Base-by-base conservation (phyloP, 1,284 basidiomycete species). In the Pyrrhoderma noxium region DNA sequence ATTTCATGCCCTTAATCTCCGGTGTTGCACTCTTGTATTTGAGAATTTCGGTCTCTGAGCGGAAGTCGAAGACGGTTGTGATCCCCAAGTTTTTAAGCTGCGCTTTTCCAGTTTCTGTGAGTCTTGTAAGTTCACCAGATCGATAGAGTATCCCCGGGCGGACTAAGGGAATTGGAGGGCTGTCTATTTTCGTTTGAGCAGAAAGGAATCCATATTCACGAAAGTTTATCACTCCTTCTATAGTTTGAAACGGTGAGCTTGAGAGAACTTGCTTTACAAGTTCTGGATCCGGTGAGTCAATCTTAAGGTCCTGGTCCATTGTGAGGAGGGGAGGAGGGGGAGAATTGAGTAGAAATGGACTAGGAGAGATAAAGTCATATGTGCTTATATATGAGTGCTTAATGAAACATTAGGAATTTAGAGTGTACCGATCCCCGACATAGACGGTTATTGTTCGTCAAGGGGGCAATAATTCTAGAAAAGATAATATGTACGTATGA, bases 211-310 rank as follows among this genome's bases (percentile, higher is more conserved):
- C 69, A 21, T 71, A 57, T 18, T 65, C 62, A 22, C 72, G 67
- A 31, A 70, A 57, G 58, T 74, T 74, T 53, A 70, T 62, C 16
- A 71, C 58, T 9, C 71, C 71, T 34, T 72, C 66, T 18, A 74
- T 60, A 19, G 55, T 14, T 21, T 72, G 59, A 54, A 75, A 76
- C 8, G 73, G 72, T 7, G 68, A 67, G 1, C 59, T 57, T 14
- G 47, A 41, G 13, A 54, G 52, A 5, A 19, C 45, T 31, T 44
- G 35, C 31, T 49, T 27, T 14, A 47, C 44, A 27, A 46, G 42
- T 34, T 41, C 43, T 11, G 42, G 21, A 38, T 54, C 48, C 19
- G 46, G 52, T 3, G 36, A 8, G 0, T 46, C 35, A 18, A 44
- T 2, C 25, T 38, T 49, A 2, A 22, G n/a, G 9, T 44, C 34